These are phyloP conservation scores for Coccomyxa subellipsoidea DNA, from an alignment of 163 green algal species.

Conservation along the genomic window DNA sequence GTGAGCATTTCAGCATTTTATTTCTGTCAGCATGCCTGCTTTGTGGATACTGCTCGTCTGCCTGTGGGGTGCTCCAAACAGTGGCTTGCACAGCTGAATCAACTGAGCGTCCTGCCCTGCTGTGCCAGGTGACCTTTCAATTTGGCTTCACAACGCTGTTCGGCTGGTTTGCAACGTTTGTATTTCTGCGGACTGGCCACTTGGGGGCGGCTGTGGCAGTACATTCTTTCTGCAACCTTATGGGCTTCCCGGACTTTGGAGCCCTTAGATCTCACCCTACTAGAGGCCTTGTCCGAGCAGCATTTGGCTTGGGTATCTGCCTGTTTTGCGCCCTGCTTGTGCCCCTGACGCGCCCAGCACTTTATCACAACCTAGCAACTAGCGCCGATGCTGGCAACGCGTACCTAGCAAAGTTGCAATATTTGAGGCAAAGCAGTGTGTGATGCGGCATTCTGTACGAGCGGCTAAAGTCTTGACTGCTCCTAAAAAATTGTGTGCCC, in stretches of 20 bases:
- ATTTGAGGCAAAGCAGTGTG: too few relatives aligned
- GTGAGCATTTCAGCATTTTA: not conserved
- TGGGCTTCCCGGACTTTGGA: slow-evolving; percentile 60
- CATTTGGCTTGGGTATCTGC: slow-evolving; percentile 15
- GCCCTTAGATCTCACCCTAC: slow-evolving; percentile 24
- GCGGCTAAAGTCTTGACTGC: too few relatives aligned
- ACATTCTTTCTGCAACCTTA: slow-evolving; percentile 72
- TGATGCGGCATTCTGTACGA: too few relatives aligned
- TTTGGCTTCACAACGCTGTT: slow-evolving; percentile 79
- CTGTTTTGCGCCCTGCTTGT: slow-evolving; percentile 31
- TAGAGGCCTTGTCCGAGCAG: not conserved
- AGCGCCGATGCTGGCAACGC: not conserved
- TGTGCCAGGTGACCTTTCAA: slow-evolving; percentile 54
- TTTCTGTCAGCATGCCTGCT: not conserved
- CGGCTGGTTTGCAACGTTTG: slow-evolving; percentile 68
- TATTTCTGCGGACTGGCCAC: slow-evolving; percentile 61
- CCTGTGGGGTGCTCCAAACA: too few relatives aligned
- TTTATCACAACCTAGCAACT: not conserved
- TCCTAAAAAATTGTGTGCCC: too few relatives aligned
- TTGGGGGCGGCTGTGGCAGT: slow-evolving; percentile 41
- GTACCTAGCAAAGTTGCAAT: too few relatives aligned
- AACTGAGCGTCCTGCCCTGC: not conserved
- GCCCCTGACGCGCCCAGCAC: slow-evolving; percentile 30
- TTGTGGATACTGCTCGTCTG: too few relatives aligned
- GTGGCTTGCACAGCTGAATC: too few relatives aligned